These are phyloP conservation scores for Glutinoglossum americanum DNA, from an alignment of 495 filamentous ascomycete genomes.

Conservation along the genomic window DNA sequence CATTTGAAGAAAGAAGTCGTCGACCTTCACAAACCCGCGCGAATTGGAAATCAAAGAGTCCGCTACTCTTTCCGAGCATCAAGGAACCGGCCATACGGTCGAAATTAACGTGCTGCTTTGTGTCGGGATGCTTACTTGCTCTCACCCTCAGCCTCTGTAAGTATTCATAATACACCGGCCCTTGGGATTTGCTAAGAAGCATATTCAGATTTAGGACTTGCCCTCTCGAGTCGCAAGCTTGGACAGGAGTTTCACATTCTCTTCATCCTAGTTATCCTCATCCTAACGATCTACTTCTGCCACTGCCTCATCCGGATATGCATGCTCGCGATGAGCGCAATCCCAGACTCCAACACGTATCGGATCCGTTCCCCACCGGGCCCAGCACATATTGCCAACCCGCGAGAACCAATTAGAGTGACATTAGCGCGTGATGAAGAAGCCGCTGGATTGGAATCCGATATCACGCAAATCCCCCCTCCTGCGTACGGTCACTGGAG, in stretches of 20 bases:
- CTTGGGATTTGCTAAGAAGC: conserved; percentile 1
- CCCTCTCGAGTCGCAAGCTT: conserved; percentile 30
- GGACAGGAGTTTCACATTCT: conserved; percentile 49
- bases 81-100: conserved; percentile 28
- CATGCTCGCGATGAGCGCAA: conserved; percentile 23
- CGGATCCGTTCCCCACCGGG: conserved; percentile 22
- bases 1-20: background rate
- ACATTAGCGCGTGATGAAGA: conserved; percentile 42
- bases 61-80: conserved; percentile 30
- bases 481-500: conserved; percentile 81
- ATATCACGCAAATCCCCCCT: conserved; percentile 27
- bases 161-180: conserved; percentile 9
- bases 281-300: conserved; percentile 55
- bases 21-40: background rate
- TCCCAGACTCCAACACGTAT: conserved; percentile 18
- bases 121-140: conserved; percentile 31
- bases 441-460: conserved; percentile 12
- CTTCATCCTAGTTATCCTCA: conserved; percentile 51
- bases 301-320: conserved; percentile 54
- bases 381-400: conserved; percentile 36
- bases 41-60: conserved; percentile 2
- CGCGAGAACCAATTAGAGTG: conserved; percentile 37
- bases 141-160: conserved; percentile 36
- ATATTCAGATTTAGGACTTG: conserved; percentile 42
- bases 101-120: conserved; percentile 35